Evolutionary conservation across 2,329 filamentous ascomycete genomes (phyloP).

Genomic region (Trichoderma citrinoviride): DNA sequence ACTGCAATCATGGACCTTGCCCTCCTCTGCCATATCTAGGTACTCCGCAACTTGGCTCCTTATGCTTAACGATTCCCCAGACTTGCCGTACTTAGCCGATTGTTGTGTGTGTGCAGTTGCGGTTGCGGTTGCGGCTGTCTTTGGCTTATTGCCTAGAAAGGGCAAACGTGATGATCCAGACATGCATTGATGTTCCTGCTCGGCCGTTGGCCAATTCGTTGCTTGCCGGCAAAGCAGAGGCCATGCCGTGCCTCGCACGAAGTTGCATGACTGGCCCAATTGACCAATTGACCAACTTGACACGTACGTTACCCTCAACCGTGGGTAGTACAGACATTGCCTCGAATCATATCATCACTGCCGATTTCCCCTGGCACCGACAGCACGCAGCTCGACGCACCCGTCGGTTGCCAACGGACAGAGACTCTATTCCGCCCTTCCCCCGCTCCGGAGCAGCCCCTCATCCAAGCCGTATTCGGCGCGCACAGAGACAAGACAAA

Average conservation of each 20-base stretch:
- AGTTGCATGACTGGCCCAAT: too few relatives aligned
- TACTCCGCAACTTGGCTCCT: not conserved
- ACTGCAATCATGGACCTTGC: not conserved
- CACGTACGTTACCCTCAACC: not conserved
- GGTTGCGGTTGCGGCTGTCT: not conserved
- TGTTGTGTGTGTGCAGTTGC: not conserved
- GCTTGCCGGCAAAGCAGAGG: not conserved
- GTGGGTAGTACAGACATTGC: not conserved
- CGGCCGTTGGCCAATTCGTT: not conserved
- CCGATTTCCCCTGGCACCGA: not conserved
- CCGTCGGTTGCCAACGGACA: constrained; percentile 12
- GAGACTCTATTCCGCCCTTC: not conserved
- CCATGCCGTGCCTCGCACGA: not conserved
- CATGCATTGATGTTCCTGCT: not conserved
- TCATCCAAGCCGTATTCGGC: constrained; percentile 21
- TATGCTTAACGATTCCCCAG: constrained; percentile 16
- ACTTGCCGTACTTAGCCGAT: constrained; percentile 20
- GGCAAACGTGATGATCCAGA: constrained; percentile 3
- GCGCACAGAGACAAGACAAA: not conserved
- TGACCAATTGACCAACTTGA: not conserved
- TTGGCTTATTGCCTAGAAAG: not conserved
- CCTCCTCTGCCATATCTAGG: not conserved
- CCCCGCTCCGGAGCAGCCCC: constrained; percentile 14
- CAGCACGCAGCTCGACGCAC: not conserved
- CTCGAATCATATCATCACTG: not conserved